Evolutionary conservation across 805 yeast genomes (phyloP).

Genomic region (Cyberlindnera saturnus): DNA sequence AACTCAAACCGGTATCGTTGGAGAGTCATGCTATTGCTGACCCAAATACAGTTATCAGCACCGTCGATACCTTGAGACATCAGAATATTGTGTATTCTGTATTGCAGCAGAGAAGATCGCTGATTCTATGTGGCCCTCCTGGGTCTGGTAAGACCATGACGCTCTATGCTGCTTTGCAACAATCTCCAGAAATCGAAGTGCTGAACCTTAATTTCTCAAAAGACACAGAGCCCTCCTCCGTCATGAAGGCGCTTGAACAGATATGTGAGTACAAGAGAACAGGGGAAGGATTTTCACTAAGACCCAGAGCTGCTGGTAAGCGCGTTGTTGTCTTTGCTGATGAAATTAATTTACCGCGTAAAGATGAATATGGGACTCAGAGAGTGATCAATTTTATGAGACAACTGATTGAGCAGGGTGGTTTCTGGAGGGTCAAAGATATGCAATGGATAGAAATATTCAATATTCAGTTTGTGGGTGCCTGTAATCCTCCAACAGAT

Average conservation of each 20-base stretch:
- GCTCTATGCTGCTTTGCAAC: slow-evolving; percentile 58
- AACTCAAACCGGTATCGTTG: slow-evolving; percentile 43
- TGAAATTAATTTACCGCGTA: slow-evolving; percentile 77
- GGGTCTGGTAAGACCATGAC: slow-evolving; percentile 98
- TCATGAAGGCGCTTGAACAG: slow-evolving; percentile 65
- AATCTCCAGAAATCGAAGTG: slow-evolving; percentile 50
- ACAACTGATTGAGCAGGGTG: slow-evolving; percentile 63
- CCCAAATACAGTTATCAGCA: slow-evolving; percentile 68
- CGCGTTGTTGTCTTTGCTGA: slow-evolving; percentile 86
- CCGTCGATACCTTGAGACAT: slow-evolving; percentile 68
- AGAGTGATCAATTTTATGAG: slow-evolving; percentile 64
- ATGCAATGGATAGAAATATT: slow-evolving; percentile 60
- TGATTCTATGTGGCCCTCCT: slow-evolving; percentile 90
- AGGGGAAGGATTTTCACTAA: slow-evolving; percentile 43
- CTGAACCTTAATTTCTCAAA: slow-evolving; percentile 77
- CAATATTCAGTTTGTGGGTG: slow-evolving; percentile 82
- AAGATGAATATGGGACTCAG: slow-evolving; percentile 71
- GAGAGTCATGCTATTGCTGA: slow-evolving; percentile 36
- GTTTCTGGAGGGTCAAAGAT: slow-evolving; percentile 66
- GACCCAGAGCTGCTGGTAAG: slow-evolving; percentile 57
- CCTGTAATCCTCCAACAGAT: slow-evolving; percentile 87
- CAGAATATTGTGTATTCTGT: slow-evolving; percentile 54
- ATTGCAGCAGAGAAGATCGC: slow-evolving; percentile 48
- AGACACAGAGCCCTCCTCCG: slow-evolving; percentile 57
- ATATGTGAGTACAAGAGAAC: slow-evolving; percentile 56